These are phyloP conservation scores for Arthrobotrys sphaeroides DNA, from an alignment of 2,329 filamentous ascomycete genomes.

Conservation along the genomic window DNA sequence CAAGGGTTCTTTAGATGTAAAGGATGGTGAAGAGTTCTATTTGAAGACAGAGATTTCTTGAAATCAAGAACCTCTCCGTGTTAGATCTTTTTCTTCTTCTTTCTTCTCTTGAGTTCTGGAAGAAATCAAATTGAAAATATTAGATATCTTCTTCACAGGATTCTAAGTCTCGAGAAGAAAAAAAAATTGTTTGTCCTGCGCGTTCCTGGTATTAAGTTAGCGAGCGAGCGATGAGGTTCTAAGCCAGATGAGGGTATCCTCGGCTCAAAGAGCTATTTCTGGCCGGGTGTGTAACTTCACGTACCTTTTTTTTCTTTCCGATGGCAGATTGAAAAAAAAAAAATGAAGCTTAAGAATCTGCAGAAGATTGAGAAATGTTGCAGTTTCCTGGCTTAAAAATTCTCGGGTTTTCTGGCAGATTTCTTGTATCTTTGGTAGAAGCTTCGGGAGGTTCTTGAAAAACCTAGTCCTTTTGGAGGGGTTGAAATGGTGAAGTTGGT, in stretches of 20 bases:
- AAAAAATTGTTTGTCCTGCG: slow-evolving; percentile 23
- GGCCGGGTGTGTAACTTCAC: slow-evolving; percentile 12
- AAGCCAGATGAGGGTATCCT: slow-evolving; percentile 7
- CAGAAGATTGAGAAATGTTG: slow-evolving; percentile 11
- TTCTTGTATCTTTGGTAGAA: background rate
- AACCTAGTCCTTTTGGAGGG: no score
- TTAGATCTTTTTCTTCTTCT: background rate
- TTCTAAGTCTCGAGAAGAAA: background rate
- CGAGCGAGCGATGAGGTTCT: background rate
- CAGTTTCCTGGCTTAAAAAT: slow-evolving; percentile 48
- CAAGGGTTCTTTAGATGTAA: slow-evolving; percentile 17
- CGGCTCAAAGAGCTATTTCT: background rate
- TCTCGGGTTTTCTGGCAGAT: slow-evolving; percentile 1
- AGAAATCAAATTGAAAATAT: slow-evolving; percentile 31
- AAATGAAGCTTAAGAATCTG: background rate
- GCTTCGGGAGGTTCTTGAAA: background rate
- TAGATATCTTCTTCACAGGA: slow-evolving; percentile 19
- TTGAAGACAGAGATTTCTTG: background rate
- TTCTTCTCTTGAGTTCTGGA: slow-evolving; percentile 10
- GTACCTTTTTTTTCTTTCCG: slow-evolving; percentile 6
- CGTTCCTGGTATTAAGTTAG: slow-evolving; percentile 34
- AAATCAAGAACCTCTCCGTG: slow-evolving; percentile 5
- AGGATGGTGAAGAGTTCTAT: slow-evolving; percentile 3
- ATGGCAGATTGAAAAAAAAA: background rate
- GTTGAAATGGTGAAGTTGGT: background rate